Evolutionary conservation across 2,329 filamentous ascomycete species (phyloP).

Genomic region (Talaromyces sp.): DNA sequence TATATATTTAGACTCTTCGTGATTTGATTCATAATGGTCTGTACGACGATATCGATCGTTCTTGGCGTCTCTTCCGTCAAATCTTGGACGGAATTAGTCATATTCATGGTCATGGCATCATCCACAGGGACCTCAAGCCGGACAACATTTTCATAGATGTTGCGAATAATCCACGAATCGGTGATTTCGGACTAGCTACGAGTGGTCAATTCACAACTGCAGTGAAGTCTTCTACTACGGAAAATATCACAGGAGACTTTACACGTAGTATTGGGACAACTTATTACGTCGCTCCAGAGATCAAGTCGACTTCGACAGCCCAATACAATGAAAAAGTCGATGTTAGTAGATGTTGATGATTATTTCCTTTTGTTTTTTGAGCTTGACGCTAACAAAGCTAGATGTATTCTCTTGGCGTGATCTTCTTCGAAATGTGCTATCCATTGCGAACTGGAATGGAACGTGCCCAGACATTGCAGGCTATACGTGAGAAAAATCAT

Average conservation of each 20-base stretch:
- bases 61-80: slow-evolving; percentile 88
- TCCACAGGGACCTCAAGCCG: slow-evolving; percentile 93
- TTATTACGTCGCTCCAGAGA: slow-evolving; percentile 89
- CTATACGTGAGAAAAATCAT: slow-evolving; percentile 64
- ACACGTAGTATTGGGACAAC: slow-evolving; percentile 67
- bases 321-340: slow-evolving; percentile 93
- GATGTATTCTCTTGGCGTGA: slow-evolving; percentile 97
- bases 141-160: slow-evolving; percentile 97
- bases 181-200: slow-evolving; percentile 92
- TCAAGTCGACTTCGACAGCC: slow-evolving; percentile 68
- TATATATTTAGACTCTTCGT: slow-evolving; percentile 62
- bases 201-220: slow-evolving; percentile 61
- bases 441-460: slow-evolving; percentile 60
- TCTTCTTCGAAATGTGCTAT: slow-evolving; percentile 96
- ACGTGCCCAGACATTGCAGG: slow-evolving; percentile 60
- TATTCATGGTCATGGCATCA: slow-evolving; percentile 85
- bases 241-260: slow-evolving; percentile 33
- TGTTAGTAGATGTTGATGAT: slow-evolving; percentile 43
- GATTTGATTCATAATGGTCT: slow-evolving; percentile 78
- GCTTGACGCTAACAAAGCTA: slow-evolving; percentile 16
- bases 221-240: slow-evolving; percentile 31
- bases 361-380: neutral
- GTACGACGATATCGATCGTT: slow-evolving; percentile 67
- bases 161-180: slow-evolving; percentile 86
- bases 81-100: slow-evolving; percentile 85